A percentile compares a stretch with the other conserved stretches of the same genome.
phyloP scores from a whole-genome alignment of 805 yeast genomes.

The Nakazawaea ishiwadae region DNA sequence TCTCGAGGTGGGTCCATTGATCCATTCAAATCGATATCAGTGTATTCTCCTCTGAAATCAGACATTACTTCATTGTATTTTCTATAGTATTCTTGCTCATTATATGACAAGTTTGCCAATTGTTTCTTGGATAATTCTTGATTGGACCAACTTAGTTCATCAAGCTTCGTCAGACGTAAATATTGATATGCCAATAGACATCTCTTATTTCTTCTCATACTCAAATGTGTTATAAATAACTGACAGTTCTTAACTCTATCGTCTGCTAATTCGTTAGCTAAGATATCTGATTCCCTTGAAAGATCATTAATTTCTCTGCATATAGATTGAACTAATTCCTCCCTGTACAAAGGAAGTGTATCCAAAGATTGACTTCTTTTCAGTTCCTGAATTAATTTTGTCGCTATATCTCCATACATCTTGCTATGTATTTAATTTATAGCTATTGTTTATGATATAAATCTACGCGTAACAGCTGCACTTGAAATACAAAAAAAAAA shows the following conservation, averaged over 20 bases:
- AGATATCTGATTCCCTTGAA: constrained; percentile 48
- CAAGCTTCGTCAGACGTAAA: constrained; percentile 63
- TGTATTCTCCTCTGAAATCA: constrained; percentile 71
- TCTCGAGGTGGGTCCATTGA: constrained; percentile 88
- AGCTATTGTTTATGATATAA: no score
- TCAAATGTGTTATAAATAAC: constrained; percentile 63
- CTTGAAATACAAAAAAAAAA: no score
- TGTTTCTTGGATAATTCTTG: constrained; percentile 39
- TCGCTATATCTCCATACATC: constrained; percentile 90
- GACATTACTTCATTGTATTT: constrained; percentile 67
- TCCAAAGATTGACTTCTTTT: constrained; percentile 68
- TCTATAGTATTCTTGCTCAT: constrained; percentile 75
- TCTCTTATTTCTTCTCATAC: constrained; percentile 85
- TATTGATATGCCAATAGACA: constrained; percentile 82
- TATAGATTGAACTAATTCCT: constrained; percentile 64
- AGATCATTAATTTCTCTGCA: constrained; percentile 67
- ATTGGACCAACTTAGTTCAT: constrained; percentile 67
- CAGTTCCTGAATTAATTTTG: constrained; percentile 81
- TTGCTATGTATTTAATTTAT: not conserved
- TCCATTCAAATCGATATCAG: constrained; percentile 85
- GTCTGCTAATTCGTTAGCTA: constrained; percentile 30
- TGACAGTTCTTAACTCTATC: constrained; percentile 56
- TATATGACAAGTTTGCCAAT: constrained; percentile 57
- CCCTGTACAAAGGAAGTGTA: constrained; percentile 63
- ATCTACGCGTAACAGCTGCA: no score